Conservation (phyloP, 129 eudicot genomes). For the Lactuca saligna region DNA sequence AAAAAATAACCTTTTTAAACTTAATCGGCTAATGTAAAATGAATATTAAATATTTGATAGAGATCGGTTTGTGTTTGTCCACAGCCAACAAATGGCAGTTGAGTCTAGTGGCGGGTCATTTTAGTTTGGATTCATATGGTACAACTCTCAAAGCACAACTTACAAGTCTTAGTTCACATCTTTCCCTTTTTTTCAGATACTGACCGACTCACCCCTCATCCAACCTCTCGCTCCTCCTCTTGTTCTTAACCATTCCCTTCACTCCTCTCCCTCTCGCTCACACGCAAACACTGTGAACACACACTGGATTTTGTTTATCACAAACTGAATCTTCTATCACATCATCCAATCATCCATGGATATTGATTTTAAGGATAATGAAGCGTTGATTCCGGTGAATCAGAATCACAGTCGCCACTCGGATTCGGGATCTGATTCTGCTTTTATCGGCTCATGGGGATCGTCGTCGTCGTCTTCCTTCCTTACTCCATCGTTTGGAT, state of each 20-base stretch:
- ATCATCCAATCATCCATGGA: slow-evolving; percentile 13
- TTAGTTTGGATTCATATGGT: slow-evolving; percentile 23
- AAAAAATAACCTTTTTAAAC: background rate
- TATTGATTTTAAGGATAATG: slow-evolving; percentile 16
- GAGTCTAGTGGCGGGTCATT: slow-evolving; percentile 50
- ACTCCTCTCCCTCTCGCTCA: background rate
- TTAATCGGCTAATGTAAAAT: slow-evolving; percentile 11
- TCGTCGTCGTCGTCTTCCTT: slow-evolving; percentile 55
- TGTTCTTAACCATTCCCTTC: background rate
- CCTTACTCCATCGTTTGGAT: slow-evolving; percentile 48
- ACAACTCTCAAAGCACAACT: slow-evolving; percentile 39
- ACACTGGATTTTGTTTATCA: slow-evolving; percentile 3
- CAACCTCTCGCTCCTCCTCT: slow-evolving; percentile 8
- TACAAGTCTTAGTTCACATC: slow-evolving; percentile 15
- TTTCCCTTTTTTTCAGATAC: slow-evolving; percentile 23
- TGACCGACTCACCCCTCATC: slow-evolving; percentile 23
- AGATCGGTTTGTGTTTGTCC: slow-evolving; percentile 29
- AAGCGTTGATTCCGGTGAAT: slow-evolving; percentile 18
- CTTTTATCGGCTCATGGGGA: slow-evolving; percentile 39
- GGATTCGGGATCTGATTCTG: slow-evolving; percentile 41
- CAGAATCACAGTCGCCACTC: slow-evolving; percentile 1
- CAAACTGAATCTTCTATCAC: background rate
- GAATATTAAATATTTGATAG: background rate
- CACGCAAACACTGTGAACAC: slow-evolving; percentile 17
- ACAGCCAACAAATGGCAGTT: slow-evolving; percentile 54